Base-by-base conservation (phyloP, 2,329 filamentous ascomycete genomes). In the Aspergillus ustus region DNA sequence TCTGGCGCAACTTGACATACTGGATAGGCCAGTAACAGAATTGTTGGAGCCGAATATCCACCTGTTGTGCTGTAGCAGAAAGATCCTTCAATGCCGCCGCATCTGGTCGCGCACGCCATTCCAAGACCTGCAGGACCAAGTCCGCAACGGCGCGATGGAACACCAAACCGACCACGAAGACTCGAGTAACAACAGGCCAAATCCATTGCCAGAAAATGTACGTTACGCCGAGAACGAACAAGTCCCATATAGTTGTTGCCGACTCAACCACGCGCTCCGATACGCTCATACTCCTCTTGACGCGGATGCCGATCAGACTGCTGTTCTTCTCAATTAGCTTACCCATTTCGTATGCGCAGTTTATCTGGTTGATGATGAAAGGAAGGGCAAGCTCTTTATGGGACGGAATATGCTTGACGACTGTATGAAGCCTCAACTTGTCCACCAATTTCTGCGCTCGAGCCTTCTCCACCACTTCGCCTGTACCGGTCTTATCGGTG, bases 11-110 rank as follows among this genome's bases (percentile, higher is more conserved):
- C 17, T 93, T 98, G 48, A 94, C 85, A 73, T 98, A 97, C 75
- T 99, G 94, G 78, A 96, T 92, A 2, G 95, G 96, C 93, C 94
- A 98, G 76, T 99, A 99, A 78, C 94, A 98, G 73, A 98, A 98
- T 74, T 99, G 95, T 74, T 98, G 93, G 22, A 99, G 84, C 5
- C 95, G 91, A 66, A 99, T 97, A 77, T 99, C 95, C 40, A 99
- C 89, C 77, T 99, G 95, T 75, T 99, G 95, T 25, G 95, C 95
- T 0, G 94, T 98, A 15, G 95, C 95, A 34, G 93, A 98, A 49
- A 98, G 88, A 74, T 99, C 95, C 75, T 98, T 98, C 59, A 99
- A 80, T 0, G 95, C 95, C 45, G 93, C 89, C 53, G 89, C 89
- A 46, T 90, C 89, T 7, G 91, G 90, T 51, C 89, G 87, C 25